Evolutionary conservation across 164 flowering plant genomes (phyloP), one percentile per base, ranked within the genome.

Genomic region (Piper longum): DNA sequence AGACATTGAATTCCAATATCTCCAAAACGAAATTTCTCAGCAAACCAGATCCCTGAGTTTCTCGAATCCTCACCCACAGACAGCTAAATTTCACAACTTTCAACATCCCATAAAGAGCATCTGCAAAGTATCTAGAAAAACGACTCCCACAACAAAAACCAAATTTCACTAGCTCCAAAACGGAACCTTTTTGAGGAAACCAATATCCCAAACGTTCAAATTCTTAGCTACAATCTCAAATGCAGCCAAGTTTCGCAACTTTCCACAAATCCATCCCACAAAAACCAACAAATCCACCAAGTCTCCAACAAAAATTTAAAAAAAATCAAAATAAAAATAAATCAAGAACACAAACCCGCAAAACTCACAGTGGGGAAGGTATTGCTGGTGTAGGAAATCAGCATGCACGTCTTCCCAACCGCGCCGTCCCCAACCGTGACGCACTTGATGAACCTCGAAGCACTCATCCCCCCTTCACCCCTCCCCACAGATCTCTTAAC

Each of bases 381-480:
- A 78, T 84, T 84, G 83, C 84, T 80, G 17, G 88, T 84, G 82
- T 84, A 84, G 61, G 89, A 84, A 60, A 84, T 84, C 63, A 84
- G 86, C 64, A 84, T 83, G 56, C 86, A 82, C 7, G 89, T 84
- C 74, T 84, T 84, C 56, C 89, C 89, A 67, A 85, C 89, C 64
- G 89, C 89, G 64, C 89, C 89, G 78, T 82, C 89, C 19, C 86
- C 86, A 63, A 85, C 85, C 4, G 89, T 82, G n/a, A 85, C 89
- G 67, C 89, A 85, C 63, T 85, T 85, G 68, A 85, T 82, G 73
- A 85, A 85, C 76, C 72, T 82, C 40, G 81, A 70, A 42, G 78
- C 69, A 68, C 74, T 77, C 80, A 77, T 77, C 40, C 63, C 57
- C 66, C 63, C 61, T 55, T 62, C 59, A 60, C 17, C 7, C 17